Evolutionary conservation across 23 red algal species (phyloP), one percentile per base, ranked within the genome.

Genomic region (Gracilaria gracilis): DNA sequence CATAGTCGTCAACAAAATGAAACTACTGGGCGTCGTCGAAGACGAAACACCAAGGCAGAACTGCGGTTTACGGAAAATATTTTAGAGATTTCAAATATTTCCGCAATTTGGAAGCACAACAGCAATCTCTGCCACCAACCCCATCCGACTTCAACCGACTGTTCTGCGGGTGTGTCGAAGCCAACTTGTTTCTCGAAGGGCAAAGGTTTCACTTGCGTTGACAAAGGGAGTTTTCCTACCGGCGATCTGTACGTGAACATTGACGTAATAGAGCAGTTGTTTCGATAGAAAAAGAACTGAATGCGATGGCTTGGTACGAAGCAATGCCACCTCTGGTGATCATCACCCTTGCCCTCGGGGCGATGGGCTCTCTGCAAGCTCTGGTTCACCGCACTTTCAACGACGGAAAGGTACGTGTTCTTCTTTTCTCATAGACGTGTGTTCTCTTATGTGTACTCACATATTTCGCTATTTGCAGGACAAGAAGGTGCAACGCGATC

Each of bases 401-500:
- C 35, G 51, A 91, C 39, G 87, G 87, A 49, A 81, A 91, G 75
- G 87, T 91, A 91, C 54, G 74, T 82, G 21, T 7, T 3, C 5
- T 14, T 51, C 73, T 58, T 36, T n/a, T 25, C 21, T 54, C 32
- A 6, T 57, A 8, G 47, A 9, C 5, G 28, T 27, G 23, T 21
- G 19, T 35, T 82, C 38, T 23, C 31, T 62, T 13, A 4, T 51
- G n/a, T 20, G 47, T 61, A 62, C 79, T 62, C 29, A 62, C 54
- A 47, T 46, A 4, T 11, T 57, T 54, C 29, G 7, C 42, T 0
- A 16, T 8, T 34, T 17, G 61, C 38, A 93, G 90, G 34, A 86
- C 73, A 93, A 93, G 67, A 85, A 79, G 42, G 90, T 93, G n/a
- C 90, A 93, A 67, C 90, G 81, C 29, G 90, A 93, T 44, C 90